Percentiles rank a stretch among this genome's conserved stretches.
These are phyloP conservation scores for Yamadazyma membranifaciens DNA, from an alignment of 1,139 yeast genomes.

Conservation along the genomic window DNA sequence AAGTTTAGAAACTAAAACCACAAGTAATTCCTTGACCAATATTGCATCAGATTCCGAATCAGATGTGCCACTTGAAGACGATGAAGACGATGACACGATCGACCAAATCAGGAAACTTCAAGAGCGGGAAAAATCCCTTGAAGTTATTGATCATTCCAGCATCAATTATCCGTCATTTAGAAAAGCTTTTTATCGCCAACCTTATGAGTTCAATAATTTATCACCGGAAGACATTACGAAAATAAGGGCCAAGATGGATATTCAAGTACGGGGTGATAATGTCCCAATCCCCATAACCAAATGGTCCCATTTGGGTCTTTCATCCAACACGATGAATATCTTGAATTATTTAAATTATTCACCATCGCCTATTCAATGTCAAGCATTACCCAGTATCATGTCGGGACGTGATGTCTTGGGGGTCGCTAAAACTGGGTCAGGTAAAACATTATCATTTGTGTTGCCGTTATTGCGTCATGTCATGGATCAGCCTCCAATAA, in stretches of 20 bases:
- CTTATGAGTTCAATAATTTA: conserved; percentile 50
- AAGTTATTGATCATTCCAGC: conserved; percentile 43
- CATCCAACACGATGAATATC: conserved; percentile 53
- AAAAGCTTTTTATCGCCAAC: conserved; percentile 65
- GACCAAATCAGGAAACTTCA: conserved; percentile 30
- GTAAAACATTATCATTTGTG: conserved; percentile 87
- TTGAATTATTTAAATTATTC: conserved; percentile 51
- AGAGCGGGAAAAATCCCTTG: conserved; percentile 34
- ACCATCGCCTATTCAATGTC: conserved; percentile 91
- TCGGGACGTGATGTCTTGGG: conserved; percentile 89
- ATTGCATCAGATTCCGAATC: conserved; percentile 14
- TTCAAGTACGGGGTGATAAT: conserved; percentile 56
- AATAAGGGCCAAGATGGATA: conserved; percentile 55
- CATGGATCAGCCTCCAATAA: conserved; percentile 61
- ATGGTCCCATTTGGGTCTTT: conserved; percentile 84
- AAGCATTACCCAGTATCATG: conserved; percentile 89
- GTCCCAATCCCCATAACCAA: conserved; percentile 67
- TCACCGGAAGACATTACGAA: conserved; percentile 52
- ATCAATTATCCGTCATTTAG: conserved; percentile 53
- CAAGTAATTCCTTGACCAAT: not conserved
- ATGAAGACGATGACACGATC: conserved; percentile 23
- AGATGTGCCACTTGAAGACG: conserved; percentile 13
- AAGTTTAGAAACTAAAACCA: conserved; percentile 2
- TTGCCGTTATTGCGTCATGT: conserved; percentile 84
- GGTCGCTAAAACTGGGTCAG: conserved; percentile 95